A percentile compares a stretch with the other conserved stretches of the same genome.
Conservation (phyloP, 352 stramenopile genomes). For the Pelagophyceae sp. region DNA sequence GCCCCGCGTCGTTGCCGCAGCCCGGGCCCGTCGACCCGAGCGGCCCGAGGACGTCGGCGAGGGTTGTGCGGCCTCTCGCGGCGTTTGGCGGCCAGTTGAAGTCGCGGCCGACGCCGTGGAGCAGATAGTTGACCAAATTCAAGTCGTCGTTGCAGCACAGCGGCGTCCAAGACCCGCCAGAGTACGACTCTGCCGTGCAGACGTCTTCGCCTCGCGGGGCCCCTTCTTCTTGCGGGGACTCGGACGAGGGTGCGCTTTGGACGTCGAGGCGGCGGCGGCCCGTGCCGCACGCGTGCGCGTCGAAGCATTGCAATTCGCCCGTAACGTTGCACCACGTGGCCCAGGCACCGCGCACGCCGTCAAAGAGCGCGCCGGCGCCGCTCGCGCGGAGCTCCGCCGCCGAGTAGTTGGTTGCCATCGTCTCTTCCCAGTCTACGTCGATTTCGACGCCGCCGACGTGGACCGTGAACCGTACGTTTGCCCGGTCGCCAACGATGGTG, state of each 20-base stretch:
- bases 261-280: not conserved
- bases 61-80: conserved; percentile 29
- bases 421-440: conserved; percentile 14
- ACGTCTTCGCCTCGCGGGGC: not conserved
- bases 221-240: not conserved
- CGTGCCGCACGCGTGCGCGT: not conserved
- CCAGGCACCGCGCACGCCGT: conserved; percentile 36
- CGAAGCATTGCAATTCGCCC: conserved; percentile 29
- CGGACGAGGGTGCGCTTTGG: no score
- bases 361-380: conserved; percentile 30
- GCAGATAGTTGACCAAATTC: conserved; percentile 40
- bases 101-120: conserved; percentile 37
- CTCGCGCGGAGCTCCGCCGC: not conserved
- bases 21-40: conserved; percentile 13
- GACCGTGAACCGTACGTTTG: conserved; percentile 23
- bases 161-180: conserved; percentile 36
- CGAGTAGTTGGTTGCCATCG: not conserved
- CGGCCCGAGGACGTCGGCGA: conserved; percentile 18
- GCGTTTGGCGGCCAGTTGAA: conserved; percentile 44
- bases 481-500: conserved; percentile 10
- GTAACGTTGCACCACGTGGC: conserved; percentile 48
- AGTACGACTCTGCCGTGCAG: conserved; percentile 30
- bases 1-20: conserved; percentile 21
- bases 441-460: not conserved
- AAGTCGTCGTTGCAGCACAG: conserved; percentile 51